Percentiles rank a stretch among this genome's conserved stretches.
Conservation (phyloP, 306 rosid genomes). For the Lathyrus sativus region DNA sequence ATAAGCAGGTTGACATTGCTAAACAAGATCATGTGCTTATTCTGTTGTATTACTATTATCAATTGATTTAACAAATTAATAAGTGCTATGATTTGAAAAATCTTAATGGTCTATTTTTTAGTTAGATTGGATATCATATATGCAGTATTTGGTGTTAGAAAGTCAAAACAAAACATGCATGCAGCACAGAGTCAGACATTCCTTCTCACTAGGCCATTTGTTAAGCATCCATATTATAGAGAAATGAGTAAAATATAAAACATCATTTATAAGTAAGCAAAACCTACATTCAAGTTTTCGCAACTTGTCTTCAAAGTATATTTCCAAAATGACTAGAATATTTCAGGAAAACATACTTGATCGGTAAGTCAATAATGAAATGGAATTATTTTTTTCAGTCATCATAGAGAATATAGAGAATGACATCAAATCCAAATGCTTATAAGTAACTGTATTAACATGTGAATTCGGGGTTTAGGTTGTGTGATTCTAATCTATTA, state of each 20-base stretch:
- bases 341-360: not conserved
- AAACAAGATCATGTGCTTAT: slow-evolving; percentile 31
- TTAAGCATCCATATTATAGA: not conserved
- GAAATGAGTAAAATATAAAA: not conserved
- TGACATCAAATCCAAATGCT: not conserved
- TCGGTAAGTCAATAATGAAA: not conserved
- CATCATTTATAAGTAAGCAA: not conserved
- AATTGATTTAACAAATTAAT: slow-evolving; percentile 34
- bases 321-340: too few species aligned
- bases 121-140: slow-evolving; percentile 17
- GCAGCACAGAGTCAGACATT: slow-evolving; percentile 7
- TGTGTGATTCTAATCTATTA: slow-evolving; percentile 1
- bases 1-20: slow-evolving; percentile 24
- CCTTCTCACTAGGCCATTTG: not conserved
- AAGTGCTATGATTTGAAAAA: slow-evolving; percentile 34
- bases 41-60: slow-evolving; percentile 35
- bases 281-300: slow-evolving; percentile 16
- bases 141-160: slow-evolving; percentile 6
- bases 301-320: not conserved
- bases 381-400: not conserved
- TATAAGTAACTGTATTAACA: slow-evolving; percentile 20
- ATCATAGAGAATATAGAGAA: not conserved
- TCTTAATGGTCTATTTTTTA: not conserved
- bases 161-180: slow-evolving; percentile 27
- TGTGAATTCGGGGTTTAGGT: slow-evolving; percentile 14